These are phyloP conservation scores for Lobosporangium transversale DNA, from an alignment of 192 early-diverging fungal genomes.

Conservation along the genomic window DNA sequence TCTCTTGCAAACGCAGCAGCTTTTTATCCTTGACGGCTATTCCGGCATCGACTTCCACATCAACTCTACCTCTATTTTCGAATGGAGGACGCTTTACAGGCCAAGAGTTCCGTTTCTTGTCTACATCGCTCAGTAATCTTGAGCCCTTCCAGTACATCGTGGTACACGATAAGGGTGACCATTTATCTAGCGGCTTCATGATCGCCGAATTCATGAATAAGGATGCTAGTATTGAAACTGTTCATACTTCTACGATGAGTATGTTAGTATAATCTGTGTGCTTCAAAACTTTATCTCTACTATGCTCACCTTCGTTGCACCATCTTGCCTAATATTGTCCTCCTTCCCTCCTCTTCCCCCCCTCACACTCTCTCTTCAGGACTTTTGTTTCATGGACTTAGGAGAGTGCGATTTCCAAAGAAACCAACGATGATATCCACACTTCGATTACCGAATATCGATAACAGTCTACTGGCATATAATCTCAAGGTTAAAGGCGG, in stretches of 20 bases:
- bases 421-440: constrained; percentile 43
- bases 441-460: constrained; percentile 60
- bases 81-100: constrained; percentile 22
- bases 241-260: constrained; percentile 56
- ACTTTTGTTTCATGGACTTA: constrained; percentile 35
- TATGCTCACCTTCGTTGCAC: no score
- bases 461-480: constrained; percentile 62
- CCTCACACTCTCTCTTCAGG: no score
- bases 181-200: constrained; percentile 59
- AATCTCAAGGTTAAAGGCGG: constrained; percentile 56
- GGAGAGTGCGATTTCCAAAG: constrained; percentile 14
- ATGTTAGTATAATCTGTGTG: no score
- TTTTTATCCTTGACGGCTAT: constrained; percentile 7
- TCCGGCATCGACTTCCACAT: constrained; percentile 22
- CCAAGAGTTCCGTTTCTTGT: constrained; percentile 21
- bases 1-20: constrained; percentile 7
- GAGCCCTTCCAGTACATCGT: constrained; percentile 34
- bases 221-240: constrained; percentile 9
- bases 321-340: background rate
- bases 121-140: constrained; percentile 18
- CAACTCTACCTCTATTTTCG: constrained; percentile 26
- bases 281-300: no score
- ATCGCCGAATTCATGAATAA: constrained; percentile 52
- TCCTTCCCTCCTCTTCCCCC: constrained; percentile 12
- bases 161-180: no score